These are phyloP conservation scores for Ceratocystis diversiconidia DNA, from an alignment of 2,329 filamentous ascomycete genomes.

Conservation along the genomic window DNA sequence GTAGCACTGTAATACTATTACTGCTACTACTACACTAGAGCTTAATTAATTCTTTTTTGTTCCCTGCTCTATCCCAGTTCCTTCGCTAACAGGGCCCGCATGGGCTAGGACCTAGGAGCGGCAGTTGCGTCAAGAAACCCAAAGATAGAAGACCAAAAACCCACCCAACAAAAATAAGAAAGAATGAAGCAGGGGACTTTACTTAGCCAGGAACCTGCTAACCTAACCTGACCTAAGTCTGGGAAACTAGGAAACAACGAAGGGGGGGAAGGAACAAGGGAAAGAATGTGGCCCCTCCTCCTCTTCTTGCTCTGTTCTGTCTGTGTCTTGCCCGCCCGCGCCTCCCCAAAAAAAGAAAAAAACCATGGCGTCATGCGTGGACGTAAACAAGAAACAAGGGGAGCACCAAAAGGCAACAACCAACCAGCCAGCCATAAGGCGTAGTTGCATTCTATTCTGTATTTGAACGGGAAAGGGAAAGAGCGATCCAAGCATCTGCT, in stretches of 20 bases:
- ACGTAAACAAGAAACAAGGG: neutral
- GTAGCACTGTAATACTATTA: neutral
- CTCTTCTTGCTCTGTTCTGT: neutral
- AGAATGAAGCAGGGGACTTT: neutral
- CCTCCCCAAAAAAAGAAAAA: neutral
- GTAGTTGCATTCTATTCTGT: neutral
- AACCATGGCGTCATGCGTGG: conserved; percentile 5
- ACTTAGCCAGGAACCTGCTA: neutral
- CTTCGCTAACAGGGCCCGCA: neutral
- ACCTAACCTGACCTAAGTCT: too few species aligned
- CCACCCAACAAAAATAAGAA: neutral
- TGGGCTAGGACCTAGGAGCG: neutral
- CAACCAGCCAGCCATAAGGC: neutral
- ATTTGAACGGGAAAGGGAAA: too few species aligned
- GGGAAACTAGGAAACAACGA: neutral
- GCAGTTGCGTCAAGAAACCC: neutral
- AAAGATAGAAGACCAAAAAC: neutral
- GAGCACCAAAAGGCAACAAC: neutral
- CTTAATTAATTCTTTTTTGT: neutral
- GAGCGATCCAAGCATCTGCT: too few species aligned
- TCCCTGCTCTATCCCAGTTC: neutral
- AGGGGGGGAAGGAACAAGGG: neutral
- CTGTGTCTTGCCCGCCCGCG: neutral
- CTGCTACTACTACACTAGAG: too few species aligned
- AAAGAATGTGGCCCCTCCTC: conserved; percentile 2